Percentiles rank a stretch among this genome's conserved stretches.
Evolutionary conservation across 176 grass and related monocot species (phyloP).

Genomic region (Avena eriantha): DNA sequence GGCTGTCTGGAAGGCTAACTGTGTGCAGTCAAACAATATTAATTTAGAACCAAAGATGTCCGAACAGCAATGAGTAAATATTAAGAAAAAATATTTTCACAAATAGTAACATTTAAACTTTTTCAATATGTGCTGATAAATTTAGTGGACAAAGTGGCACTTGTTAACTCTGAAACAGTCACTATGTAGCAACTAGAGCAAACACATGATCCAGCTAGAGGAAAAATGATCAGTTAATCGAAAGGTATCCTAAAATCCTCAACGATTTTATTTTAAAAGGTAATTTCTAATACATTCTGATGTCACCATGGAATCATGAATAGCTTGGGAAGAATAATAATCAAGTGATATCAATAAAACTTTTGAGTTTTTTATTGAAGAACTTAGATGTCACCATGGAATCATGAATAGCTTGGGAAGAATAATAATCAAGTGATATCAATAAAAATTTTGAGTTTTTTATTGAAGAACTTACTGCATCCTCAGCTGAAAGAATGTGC

Average conservation of each 20-base stretch:
- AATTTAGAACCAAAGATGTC: neutral
- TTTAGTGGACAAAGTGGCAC: neutral
- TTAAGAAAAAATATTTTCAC: neutral
- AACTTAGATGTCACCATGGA: conserved; percentile 45
- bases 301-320: neutral
- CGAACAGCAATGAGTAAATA: neutral
- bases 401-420: neutral
- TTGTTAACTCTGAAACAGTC: neutral
- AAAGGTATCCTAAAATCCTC: conserved; percentile 20
- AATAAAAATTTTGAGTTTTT: neutral
- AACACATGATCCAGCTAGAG: neutral
- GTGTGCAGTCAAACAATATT: neutral
- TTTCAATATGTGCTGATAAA: neutral
- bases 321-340: conserved; percentile 23
- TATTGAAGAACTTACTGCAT: conserved; percentile 69
- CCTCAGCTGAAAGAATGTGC: conserved; percentile 82
- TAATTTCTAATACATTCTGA: neutral
- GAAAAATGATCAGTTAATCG: neutral
- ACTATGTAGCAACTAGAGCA: neutral
- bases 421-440: conserved; percentile 12
- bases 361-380: neutral
- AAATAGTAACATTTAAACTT: neutral
- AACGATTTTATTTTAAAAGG: neutral
- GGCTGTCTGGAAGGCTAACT: neutral
- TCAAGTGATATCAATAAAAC: neutral